Evolutionary conservation across 352 stramenopile species (phyloP), one percentile per base, ranked within the genome.

Genomic region (Albugo laibachii): DNA sequence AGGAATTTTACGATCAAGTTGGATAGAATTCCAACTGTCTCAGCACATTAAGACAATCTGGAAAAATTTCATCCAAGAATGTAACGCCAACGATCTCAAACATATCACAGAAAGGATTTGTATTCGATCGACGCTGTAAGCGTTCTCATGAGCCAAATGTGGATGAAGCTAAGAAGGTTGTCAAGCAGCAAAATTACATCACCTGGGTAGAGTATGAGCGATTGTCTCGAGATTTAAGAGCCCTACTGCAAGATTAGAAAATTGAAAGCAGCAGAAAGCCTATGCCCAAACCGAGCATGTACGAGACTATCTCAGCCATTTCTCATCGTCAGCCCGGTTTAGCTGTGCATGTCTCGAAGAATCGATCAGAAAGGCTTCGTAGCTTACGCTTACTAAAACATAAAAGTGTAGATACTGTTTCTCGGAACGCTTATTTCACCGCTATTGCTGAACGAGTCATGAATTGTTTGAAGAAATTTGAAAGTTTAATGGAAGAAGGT

Each of bases 181-280:
- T 85, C 46, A 83, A 83, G 49, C 67, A 81, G 52, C 72, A 76
- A 53, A 84, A 84, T 46, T 63, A 66, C 0, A 88, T 88, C 35
- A 78, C 62, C 2, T 73, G 73, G 36, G 70, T 83, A 42, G 75
- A 88, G 41, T 85, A 80, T 45, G 66, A 88, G 47, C 62, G 63
- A 0, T 56, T 88, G 31, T 66, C 75, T 50, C 63, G 60, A 15
- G 66, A 84, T 47, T 56, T 85, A 24, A 67, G 66, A 21, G 66
- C 67, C 19, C 57, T 83, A 45, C 68, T 85, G n/a, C 24, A 31
- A 31, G 24, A 31, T n/a, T n/a, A n/a, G n/a, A n/a, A n/a, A n/a
- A n/a, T n/a, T 8, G 24, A 31, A 41, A 55, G 66, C 10, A 82
- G 65, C 12, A 65, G 68, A 0, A 61, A 82, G 39, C 59, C 67